A percentile compares a stretch with the other conserved stretches of the same genome.
Evolutionary conservation across 345 rosid genomes (phyloP).

Genomic region (Gossypium anomalum): DNA sequence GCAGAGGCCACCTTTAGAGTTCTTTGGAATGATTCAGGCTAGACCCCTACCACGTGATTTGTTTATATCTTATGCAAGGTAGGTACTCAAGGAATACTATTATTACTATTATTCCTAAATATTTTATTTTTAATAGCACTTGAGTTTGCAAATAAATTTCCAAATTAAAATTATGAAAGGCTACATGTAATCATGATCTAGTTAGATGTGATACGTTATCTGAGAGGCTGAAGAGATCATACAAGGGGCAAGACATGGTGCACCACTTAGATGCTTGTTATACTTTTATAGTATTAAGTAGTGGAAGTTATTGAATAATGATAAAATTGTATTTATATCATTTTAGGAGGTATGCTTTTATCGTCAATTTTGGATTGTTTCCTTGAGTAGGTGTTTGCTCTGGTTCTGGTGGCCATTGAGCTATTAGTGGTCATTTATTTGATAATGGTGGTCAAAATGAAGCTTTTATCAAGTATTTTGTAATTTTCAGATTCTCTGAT

Average conservation of each 20-base stretch:
- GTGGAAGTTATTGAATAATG: neutral
- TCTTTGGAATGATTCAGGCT: constrained; percentile 85
- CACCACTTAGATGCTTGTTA: neutral
- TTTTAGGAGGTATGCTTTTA: neutral
- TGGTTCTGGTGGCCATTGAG: neutral
- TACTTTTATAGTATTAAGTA: neutral
- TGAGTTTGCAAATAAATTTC: constrained; percentile 7
- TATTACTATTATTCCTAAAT: constrained; percentile 2
- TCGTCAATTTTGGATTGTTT: neutral
- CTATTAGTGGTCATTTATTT: neutral
- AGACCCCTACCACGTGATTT: constrained; percentile 81
- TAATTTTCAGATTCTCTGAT: neutral
- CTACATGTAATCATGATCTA: neutral
- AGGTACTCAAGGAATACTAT: constrained; percentile 12
- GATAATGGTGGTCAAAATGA: constrained; percentile 6
- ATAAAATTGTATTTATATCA: neutral
- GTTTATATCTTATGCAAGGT: constrained; percentile 77
- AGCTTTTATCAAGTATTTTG: neutral
- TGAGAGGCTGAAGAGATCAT: neutral
- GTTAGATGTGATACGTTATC: neutral
- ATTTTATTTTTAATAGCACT: neutral
- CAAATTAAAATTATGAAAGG: neutral
- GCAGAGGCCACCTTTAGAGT: constrained; percentile 83
- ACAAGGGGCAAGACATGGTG: neutral
- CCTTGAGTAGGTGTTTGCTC: neutral